Evolutionary conservation across 805 yeast genomes (phyloP), one percentile per base, ranked within the genome.

Genomic region (Metschnikowia proteae): DNA sequence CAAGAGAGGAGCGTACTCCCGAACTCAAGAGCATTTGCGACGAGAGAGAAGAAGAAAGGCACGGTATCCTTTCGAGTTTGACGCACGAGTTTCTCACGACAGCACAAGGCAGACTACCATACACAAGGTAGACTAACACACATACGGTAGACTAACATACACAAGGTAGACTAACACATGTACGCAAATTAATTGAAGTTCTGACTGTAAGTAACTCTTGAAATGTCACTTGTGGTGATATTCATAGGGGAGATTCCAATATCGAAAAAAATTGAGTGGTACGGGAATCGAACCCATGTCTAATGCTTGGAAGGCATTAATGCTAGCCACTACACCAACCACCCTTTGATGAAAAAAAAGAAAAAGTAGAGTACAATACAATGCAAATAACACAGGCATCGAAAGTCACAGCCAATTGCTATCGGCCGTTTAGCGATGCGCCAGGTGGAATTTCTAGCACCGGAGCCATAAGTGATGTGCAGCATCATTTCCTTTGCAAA

Each of bases 251-350:
- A 6, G 10, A 29, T 17, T 37, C 25, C 29, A 30, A 29, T 33
- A 31, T 42, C 3, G 36, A 1, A 26, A 5, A 40, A 65, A 60
- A 57, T 56, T 82, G 88, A 83, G 83, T 82, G 84, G 83, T 82
- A 82, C 85, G 89, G 86, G 92, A 85, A 83, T 85, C 90, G 92
- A 85, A 85, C 92, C 90, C 91, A 80, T 83, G 88, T 81, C 91
- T 75, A 84, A 81, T 82, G 89, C 91, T 86, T 85, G 91, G 91
- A 86, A 85, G 90, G 90, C 89, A 82, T 80, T 82, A 75, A 84
- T 85, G 88, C 82, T 85, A 83, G 82, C 92, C 91, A 82, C 88
- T 85, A 84, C 88, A 85, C 92, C 82, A 85, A 83, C 84, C 85
- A 81, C 85, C 88, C 89, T 23, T 17, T 11, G 7, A 23, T 8